Percentiles rank a stretch among this genome's conserved stretches.
These are phyloP conservation scores for Shiraia sp. DNA, from an alignment of 2,329 filamentous ascomycete species.

Conservation along the genomic window DNA sequence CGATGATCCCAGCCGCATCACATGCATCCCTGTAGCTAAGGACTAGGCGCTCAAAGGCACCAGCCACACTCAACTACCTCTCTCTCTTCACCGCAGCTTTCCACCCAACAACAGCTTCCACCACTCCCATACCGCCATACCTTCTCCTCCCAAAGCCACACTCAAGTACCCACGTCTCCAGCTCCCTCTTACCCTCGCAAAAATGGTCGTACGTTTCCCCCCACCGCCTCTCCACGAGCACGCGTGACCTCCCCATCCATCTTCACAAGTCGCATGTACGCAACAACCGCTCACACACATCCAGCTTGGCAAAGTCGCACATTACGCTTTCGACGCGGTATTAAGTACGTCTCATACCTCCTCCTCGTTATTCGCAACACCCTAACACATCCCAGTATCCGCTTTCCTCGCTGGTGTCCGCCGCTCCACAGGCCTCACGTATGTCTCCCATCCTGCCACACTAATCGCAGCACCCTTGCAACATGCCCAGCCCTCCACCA, in stretches of 20 bases:
- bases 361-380: conserved; percentile 4
- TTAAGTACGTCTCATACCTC: conserved; percentile 65
- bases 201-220: conserved; percentile 45
- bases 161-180: conserved; percentile 10
- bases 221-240: conserved; percentile 10
- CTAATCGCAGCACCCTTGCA: neutral
- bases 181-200: conserved; percentile 3
- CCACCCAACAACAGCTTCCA: conserved; percentile 9
- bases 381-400: conserved; percentile 66
- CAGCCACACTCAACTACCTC: conserved; percentile 25
- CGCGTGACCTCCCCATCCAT: conserved; percentile 9
- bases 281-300: conserved; percentile 60
- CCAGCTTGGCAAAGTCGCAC: conserved; percentile 89
- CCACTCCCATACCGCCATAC: conserved; percentile 7
- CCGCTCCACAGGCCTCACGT: conserved; percentile 97
- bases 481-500: neutral
- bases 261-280: conserved; percentile 15
- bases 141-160: neutral
- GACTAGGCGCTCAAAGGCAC: conserved; percentile 19
- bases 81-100: conserved; percentile 24
- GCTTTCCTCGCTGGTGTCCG: conserved; percentile 96
- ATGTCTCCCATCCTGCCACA: conserved; percentile 51
- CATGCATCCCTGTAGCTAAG: conserved; percentile 20
- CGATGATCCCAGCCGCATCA: conserved; percentile 17
- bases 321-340: conserved; percentile 96